Evolutionary conservation across 306 rosid species (phyloP).

Genomic region (Glycyrrhiza uralensis): DNA sequence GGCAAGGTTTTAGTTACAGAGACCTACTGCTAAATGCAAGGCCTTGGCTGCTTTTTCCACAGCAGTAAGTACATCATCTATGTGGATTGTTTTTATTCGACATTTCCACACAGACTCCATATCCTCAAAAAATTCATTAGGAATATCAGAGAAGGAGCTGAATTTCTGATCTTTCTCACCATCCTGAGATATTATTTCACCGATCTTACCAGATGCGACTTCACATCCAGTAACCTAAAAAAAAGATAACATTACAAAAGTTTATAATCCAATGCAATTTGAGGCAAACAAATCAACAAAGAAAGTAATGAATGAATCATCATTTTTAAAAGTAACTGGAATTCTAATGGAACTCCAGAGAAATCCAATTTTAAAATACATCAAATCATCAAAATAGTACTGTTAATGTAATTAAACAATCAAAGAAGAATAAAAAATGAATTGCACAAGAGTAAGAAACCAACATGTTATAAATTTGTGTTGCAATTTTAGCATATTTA

Average conservation of each 20-base stretch:
- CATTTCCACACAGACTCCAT: conserved; percentile 90
- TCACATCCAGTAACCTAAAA: conserved; percentile 74
- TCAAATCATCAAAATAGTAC: neutral
- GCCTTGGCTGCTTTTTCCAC: conserved; percentile 77
- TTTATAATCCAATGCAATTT: conserved; percentile 11
- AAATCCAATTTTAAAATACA: conserved; percentile 13
- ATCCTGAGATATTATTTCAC: conserved; percentile 63
- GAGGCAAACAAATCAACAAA: conserved; percentile 9
- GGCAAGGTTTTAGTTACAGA: conserved; percentile 24
- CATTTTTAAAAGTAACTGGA: neutral
- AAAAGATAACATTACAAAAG: neutral
- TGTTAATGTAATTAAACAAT: neutral
- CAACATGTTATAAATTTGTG: neutral
- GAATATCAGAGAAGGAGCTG: conserved; percentile 66
- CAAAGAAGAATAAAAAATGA: neutral
- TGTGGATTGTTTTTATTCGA: conserved; percentile 79
- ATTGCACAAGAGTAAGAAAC: neutral
- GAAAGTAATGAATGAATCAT: neutral
- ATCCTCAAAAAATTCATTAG: conserved; percentile 81
- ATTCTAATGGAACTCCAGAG: neutral
- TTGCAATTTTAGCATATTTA: neutral
- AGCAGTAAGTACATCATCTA: conserved; percentile 59
- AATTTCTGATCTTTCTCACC: conserved; percentile 63
- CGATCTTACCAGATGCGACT: conserved; percentile 60
- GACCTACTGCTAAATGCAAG: conserved; percentile 71